Percentiles rank a stretch among this genome's conserved stretches.
phyloP scores from a whole-genome alignment of 169 alveolate species.

The Condylostoma magnum region DNA sequence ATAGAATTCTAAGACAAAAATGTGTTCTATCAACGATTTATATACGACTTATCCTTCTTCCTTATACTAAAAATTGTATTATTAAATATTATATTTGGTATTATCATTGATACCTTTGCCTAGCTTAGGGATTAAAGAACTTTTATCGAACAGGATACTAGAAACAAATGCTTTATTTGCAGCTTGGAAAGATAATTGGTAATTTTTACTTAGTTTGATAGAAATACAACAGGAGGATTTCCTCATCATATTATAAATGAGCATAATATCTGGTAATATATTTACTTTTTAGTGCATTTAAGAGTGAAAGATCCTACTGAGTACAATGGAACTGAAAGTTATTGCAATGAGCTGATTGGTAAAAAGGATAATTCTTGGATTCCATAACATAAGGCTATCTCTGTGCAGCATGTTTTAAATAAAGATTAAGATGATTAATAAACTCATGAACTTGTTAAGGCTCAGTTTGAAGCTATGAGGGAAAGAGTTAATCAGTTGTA shows the following conservation, averaged over 20 bases:
- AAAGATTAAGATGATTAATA: not conserved
- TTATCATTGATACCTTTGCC: constrained; percentile 71
- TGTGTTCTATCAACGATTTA: not conserved
- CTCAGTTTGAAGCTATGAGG: too few relatives aligned
- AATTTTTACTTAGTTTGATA: too few relatives aligned
- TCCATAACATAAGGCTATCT: constrained; percentile 11
- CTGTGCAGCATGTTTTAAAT: not conserved
- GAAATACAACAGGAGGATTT: constrained; percentile 26
- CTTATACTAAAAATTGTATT: constrained; percentile 31
- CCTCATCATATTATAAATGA: constrained; percentile 33
- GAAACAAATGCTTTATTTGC: constrained; percentile 64
- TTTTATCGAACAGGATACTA: constrained; percentile 57
- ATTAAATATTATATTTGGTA: constrained; percentile 52
- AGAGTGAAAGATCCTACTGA: constrained; percentile 60
- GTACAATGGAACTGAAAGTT: constrained; percentile 61
- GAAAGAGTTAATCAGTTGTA: too few relatives aligned
- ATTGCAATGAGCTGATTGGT: constrained; percentile 15
- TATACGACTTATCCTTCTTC: constrained; percentile 32
- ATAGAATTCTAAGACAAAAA: not conserved
- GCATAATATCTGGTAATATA: constrained; percentile 56
- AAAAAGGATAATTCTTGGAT: constrained; percentile 12
- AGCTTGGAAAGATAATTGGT: constrained; percentile 52
- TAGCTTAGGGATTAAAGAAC: constrained; percentile 55
- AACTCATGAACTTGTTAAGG: not conserved
- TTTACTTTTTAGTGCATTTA: constrained; percentile 52